Percentiles rank a stretch among this genome's conserved stretches.
These are phyloP conservation scores for Psilocybe tampanensis DNA, from an alignment of 768 basidiomycete genomes.

Conservation along the genomic window DNA sequence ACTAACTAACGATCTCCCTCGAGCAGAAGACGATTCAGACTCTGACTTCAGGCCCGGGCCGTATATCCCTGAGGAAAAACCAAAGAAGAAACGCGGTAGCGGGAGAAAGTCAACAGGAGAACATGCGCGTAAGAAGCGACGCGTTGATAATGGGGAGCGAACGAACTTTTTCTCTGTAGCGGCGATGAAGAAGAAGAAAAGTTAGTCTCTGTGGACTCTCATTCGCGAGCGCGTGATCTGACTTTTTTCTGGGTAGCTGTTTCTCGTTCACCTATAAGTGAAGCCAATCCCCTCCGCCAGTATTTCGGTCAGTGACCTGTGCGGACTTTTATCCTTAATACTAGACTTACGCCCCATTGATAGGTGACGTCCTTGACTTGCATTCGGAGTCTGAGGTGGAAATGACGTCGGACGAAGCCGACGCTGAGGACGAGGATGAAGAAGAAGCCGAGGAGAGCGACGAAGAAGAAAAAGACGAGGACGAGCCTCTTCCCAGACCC, in stretches of 20 bases:
- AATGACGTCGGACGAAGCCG: constrained; percentile 25
- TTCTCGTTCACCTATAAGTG: neutral
- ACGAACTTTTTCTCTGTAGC: neutral
- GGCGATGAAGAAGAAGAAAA: constrained; percentile 6
- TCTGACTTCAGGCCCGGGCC: constrained; percentile 33
- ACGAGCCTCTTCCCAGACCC: neutral
- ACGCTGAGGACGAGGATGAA: constrained; percentile 11
- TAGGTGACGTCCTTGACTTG: constrained; percentile 46
- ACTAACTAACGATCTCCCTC: neutral
- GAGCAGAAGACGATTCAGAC: constrained; percentile 48
- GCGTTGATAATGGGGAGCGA: constrained; percentile 2
- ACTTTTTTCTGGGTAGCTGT: neutral
- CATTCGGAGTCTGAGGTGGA: constrained; percentile 52
- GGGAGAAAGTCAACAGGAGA: constrained; percentile 7
- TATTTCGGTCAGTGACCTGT: constrained; percentile 44
- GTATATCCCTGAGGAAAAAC: constrained; percentile 33
- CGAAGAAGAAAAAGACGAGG: constrained; percentile 7
- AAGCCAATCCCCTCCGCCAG: constrained; percentile 46
- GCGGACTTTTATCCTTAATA: neutral
- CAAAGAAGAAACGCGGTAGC: constrained; percentile 27
- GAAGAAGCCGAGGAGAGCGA: constrained; percentile 17
- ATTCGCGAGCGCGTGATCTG: neutral
- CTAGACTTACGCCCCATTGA: neutral
- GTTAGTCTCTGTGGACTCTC: neutral
- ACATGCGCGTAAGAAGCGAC: constrained; percentile 11